Base-by-base conservation (phyloP, 2,329 filamentous ascomycete genomes). In the Fusarium zealandicum region DNA sequence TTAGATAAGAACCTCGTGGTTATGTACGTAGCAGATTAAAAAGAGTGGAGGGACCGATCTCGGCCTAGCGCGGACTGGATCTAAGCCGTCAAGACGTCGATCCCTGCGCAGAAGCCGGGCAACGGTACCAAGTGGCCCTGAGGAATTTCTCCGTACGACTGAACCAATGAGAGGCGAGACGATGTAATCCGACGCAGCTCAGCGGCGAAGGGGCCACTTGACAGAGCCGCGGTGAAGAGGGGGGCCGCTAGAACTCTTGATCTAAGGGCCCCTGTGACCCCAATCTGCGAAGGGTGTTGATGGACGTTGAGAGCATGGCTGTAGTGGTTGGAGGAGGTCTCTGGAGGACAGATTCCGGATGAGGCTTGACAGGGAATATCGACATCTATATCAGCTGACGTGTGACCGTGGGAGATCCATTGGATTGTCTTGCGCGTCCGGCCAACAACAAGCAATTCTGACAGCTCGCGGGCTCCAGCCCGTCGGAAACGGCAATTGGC, bases 151-250 rank as follows among this genome's bases (percentile, higher is more conserved):
- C 60, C 56, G 54, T 59, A 18, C 38, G 18, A 33, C 33, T 55
- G 45, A 40, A 17, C 68, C 68, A 69, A 70, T 69, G 17, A 55
- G 8, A 20, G 31, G 1, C 1, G 4, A 16, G 53, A 10, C 42
- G 69, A 70, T 70, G 67, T 69, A 70, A 70, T 70, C 66, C 52
- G 45, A 59, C 39, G 41, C 49, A 54, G 54, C 40, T 68, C 64
- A 68, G 66, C 59, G 64, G 65, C 55, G 63, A 54, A 46, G 17
- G 53, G 41, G 51, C 48, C 57, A 51, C 35, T 61, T 59, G 56
- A 66, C 65, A 68, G 65, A 67, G 64, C 64, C 64, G 64, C 64
- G 57, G 62, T 52, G 57, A 57, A 25, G 55, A 51, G 56, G 48
- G 39, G 51, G 54, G 58, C 48, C 59, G 46, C 60, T 63, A 63